Percentiles rank a stretch among this genome's conserved stretches.
Conservation (phyloP, 2,329 filamentous ascomycete species). For the Ascocoryne sarcoides region DNA sequence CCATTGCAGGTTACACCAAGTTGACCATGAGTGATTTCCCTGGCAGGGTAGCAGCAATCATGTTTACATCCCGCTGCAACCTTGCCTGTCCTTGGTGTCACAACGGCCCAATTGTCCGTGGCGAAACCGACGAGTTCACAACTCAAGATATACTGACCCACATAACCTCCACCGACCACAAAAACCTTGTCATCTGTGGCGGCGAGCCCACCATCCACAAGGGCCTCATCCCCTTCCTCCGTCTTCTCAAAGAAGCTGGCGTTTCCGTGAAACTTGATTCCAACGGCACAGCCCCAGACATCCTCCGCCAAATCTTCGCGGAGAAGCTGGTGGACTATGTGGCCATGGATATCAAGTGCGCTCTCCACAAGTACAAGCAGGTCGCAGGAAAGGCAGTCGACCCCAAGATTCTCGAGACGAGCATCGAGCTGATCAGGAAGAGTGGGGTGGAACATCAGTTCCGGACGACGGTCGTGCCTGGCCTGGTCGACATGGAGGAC, state of each 20-base stretch:
- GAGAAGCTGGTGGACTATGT: background rate
- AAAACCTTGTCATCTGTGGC: background rate
- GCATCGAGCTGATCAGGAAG: background rate
- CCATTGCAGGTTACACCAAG: background rate
- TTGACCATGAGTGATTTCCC: background rate
- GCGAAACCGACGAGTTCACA: background rate
- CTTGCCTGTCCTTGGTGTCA: background rate
- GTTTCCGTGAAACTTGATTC: background rate
- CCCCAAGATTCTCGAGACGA: background rate
- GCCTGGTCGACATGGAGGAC: background rate
- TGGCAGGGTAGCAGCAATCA: background rate
- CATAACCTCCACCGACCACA: background rate
- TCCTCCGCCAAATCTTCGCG: background rate
- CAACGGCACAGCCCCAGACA: background rate
- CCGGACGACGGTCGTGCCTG: background rate
- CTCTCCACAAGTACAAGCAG: background rate
- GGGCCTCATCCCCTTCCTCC: background rate
- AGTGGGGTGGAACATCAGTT: background rate
- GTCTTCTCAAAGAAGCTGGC: background rate
- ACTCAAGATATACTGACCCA: background rate
- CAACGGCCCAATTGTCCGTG: background rate
- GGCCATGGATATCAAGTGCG: background rate
- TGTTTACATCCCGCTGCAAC: background rate
- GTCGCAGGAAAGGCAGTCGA: background rate
- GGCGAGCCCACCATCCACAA: background rate